Percentiles rank a stretch among this genome's conserved stretches.
Evolutionary conservation across 768 basidiomycete species (phyloP).

Genomic region (Tricholoma terreum): DNA sequence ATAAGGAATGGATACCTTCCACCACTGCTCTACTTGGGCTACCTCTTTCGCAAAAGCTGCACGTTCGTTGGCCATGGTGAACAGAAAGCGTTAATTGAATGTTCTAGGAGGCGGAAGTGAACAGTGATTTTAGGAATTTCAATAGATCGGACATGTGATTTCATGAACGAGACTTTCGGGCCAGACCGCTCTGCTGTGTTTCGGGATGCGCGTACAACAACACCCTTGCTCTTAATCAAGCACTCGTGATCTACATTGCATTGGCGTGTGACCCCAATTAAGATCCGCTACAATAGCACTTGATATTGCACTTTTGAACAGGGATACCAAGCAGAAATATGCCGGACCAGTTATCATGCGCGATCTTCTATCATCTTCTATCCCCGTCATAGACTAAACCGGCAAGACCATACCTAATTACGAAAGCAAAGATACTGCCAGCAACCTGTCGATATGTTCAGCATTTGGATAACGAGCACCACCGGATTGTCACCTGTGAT

Average conservation of each 20-base stretch:
- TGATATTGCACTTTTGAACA: no score
- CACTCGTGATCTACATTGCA: no score
- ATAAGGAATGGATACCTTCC: constrained; percentile 61
- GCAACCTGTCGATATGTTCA: constrained; percentile 41
- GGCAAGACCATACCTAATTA: constrained; percentile 86
- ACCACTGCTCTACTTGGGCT: constrained; percentile 84
- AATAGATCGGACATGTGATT: constrained; percentile 13
- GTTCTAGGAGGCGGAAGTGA: no score
- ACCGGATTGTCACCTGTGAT: constrained; percentile 53
- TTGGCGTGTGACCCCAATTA: neutral
- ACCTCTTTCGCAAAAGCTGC: constrained; percentile 78
- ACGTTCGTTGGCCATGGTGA: constrained; percentile 62
- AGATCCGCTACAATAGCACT: neutral
- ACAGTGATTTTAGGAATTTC: no score
- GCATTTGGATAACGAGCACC: neutral
- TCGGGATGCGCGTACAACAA: no score
- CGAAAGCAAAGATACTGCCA: constrained; percentile 81
- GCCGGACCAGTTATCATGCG: neutral
- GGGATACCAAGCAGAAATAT: no score
- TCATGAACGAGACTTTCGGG: constrained; percentile 12
- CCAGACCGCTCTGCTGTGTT: no score
- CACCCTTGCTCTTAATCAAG: no score
- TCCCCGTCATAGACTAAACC: constrained; percentile 91
- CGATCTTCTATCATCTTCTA: constrained; percentile 51
- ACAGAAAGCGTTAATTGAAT: constrained; percentile 19